Evolutionary conservation across 257 asterid genomes (phyloP), one percentile per base, ranked within the genome.

Genomic region (Penstemon eatonii): DNA sequence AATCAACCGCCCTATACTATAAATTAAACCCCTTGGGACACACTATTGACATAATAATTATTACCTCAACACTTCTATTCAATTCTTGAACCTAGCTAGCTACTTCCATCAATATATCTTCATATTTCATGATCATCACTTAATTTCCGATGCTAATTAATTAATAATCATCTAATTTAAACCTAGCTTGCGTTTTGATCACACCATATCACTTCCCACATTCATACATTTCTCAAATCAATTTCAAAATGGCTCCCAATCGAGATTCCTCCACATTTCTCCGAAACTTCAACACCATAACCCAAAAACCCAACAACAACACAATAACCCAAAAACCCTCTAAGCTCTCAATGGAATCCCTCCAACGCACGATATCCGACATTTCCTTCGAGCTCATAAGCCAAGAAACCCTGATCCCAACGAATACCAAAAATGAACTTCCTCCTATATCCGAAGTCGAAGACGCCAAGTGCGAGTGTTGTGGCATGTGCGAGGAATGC

Each of bases 401-500:
- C 76, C 82, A 72, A 13, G 82, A 79, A 66, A 37, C 81, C 70
- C 80, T 79, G 49, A 43, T 52, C 40, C 68, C 9, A 56, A 63
- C 57, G 47, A 52, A 10, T 25, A 11, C 57, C 18, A 51, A 50
- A 9, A 62, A 44, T 60, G 38, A 4, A 63, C 56, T 83, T 57
- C 84, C 90, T 0, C 78, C 91, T 1, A 80, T 89, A 53, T 81
- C 88, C 0, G 98, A 92, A 78, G 83, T 85, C 4, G 97, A 90
- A 73, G 92, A 86, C 7, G 93, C 97, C 0, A 88, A 90, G 78
- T 92, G 98, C 73, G 98, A 92, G 84, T 88, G 98, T 57, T 92
- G 98, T n/a, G 97, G 98, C 50, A 81, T 92, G 93, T 79, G 79
- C 3, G 98, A 92, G 57, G 98, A 92, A 75, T 90, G 86, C 83